Base-by-base conservation (phyloP, 78 protist genomes). In the slime mould (Dictyostelium discoideum) region DNA sequence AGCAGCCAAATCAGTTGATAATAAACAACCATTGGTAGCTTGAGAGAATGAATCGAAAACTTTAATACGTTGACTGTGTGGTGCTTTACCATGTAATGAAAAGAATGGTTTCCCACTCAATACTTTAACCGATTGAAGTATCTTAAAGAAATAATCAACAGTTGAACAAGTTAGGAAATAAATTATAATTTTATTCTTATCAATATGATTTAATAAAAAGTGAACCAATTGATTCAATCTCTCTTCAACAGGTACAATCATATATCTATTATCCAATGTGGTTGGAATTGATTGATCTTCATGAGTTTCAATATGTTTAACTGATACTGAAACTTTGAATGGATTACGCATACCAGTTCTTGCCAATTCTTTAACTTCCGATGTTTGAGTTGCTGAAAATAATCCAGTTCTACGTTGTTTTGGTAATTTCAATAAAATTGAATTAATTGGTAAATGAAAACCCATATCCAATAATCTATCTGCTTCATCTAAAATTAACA, bases 401-500 rank as follows among this genome's bases (percentile, higher is more conserved):
- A 98, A 77, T 6, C 99, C 99, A 11, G 99, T 98, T 37, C 98
- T 81, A 39, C 99, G 16, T 50, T 98, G 99, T 84, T 92, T 92
- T 11, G 99, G 99, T 37, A 98, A 22, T 54, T 63, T 73, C 0
- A 16, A 46, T 6, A 98, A 50, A 24, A 98, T 86, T 8, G 93
- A 73, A 63, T 85, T 93, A 29, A 98, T 46, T 14, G 96, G 26
- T 11, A 40, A 69, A 60, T 92, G 50, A 85, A 98, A 98, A 20
- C 98, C 98, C 92, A 95, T 73, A 20, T 94, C 98, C 29, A 98
- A 84, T 26, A 94, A 74, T 22, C 98, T 10, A 40, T 97, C 99
- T 3, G 99, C 99, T 85, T 98, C 99, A 85, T 98, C 99, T 11
- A 98, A 84, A 7, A 98, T 93, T 54, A 98, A 92, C 48, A 98